A percentile compares a stretch with the other conserved stretches of the same genome.
Evolutionary conservation across 768 basidiomycete species (phyloP).

Genomic region (Boletus rubescentipes): DNA sequence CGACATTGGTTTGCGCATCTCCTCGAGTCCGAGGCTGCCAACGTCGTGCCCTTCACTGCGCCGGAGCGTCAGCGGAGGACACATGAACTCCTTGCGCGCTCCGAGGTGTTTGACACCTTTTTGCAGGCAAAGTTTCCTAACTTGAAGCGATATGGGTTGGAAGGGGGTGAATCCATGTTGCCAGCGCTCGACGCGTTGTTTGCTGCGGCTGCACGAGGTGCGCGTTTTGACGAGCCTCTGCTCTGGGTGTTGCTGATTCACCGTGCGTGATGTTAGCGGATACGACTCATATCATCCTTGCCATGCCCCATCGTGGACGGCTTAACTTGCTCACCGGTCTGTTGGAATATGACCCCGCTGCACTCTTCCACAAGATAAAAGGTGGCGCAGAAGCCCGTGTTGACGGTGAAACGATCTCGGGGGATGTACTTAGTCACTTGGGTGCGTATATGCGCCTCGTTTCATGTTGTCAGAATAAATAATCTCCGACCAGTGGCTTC

Average conservation of each 20-base stretch:
- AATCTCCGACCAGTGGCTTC: slow-evolving; percentile 52
- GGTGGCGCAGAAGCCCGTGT: slow-evolving; percentile 67
- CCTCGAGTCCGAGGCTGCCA: slow-evolving; percentile 55
- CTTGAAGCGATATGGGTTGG: slow-evolving; percentile 82
- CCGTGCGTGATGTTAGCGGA: slow-evolving; percentile 44
- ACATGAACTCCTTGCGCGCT: slow-evolving; percentile 65
- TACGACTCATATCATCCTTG: slow-evolving; percentile 70
- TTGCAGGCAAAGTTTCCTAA: slow-evolving; percentile 88
- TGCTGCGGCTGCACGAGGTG: slow-evolving; percentile 59
- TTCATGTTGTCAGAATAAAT: not conserved
- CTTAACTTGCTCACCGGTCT: slow-evolving; percentile 83
- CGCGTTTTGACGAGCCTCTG: not conserved
- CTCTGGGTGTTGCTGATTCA: not conserved
- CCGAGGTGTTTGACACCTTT: slow-evolving; percentile 84
- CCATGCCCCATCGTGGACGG: slow-evolving; percentile 87
- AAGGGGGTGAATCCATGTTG: slow-evolving; percentile 93
- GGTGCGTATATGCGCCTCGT: slow-evolving; percentile 38
- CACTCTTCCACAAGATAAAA: slow-evolving; percentile 85
- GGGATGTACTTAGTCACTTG: slow-evolving; percentile 88
- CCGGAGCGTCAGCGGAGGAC: slow-evolving; percentile 51
- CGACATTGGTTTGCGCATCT: slow-evolving; percentile 87
- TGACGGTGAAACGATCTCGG: slow-evolving; percentile 63
- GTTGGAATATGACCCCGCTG: slow-evolving; percentile 61
- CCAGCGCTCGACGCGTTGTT: slow-evolving; percentile 83
- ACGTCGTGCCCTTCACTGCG: slow-evolving; percentile 31